These are phyloP conservation scores for Podospora pseudoanserina DNA, from an alignment of 495 filamentous ascomycete genomes.

Conservation along the genomic window DNA sequence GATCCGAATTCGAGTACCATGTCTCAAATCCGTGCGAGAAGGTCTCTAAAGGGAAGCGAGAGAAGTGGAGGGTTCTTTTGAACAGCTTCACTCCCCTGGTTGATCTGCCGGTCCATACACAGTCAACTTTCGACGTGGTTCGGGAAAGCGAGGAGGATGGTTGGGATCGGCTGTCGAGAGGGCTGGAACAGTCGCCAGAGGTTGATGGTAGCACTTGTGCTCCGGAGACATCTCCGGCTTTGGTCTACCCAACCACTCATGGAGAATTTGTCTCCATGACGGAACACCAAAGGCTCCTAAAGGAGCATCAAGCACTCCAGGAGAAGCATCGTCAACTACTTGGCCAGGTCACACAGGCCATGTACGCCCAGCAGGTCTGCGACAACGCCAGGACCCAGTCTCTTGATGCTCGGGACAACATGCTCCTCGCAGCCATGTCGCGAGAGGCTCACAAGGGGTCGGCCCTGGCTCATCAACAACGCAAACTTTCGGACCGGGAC, in stretches of 20 bases:
- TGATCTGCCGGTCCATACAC: not conserved
- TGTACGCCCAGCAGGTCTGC: constrained; percentile 10
- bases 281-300: constrained; percentile 23
- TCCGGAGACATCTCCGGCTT: constrained; percentile 13
- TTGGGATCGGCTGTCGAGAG: constrained; percentile 6
- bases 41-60: constrained; percentile 35
- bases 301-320: constrained; percentile 21
- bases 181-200: constrained; percentile 2
- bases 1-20: constrained; percentile 25
- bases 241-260: not conserved
- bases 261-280: constrained; percentile 10
- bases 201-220: not conserved
- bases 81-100: constrained; percentile 32
- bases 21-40: constrained; percentile 23
- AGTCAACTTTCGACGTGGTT: constrained; percentile 2
- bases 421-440: constrained; percentile 4
- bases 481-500: constrained; percentile 19
- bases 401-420: not conserved
- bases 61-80: constrained; percentile 34
- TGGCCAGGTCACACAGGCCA: constrained; percentile 18
- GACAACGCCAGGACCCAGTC: constrained; percentile 6
- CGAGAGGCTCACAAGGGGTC: not conserved
- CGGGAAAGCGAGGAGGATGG: constrained; percentile 12
- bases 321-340: constrained; percentile 22
- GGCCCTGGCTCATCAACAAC: not conserved